These are phyloP conservation scores for Lobosporangium transversale DNA, from an alignment of 192 early-diverging fungal species.

Conservation along the genomic window DNA sequence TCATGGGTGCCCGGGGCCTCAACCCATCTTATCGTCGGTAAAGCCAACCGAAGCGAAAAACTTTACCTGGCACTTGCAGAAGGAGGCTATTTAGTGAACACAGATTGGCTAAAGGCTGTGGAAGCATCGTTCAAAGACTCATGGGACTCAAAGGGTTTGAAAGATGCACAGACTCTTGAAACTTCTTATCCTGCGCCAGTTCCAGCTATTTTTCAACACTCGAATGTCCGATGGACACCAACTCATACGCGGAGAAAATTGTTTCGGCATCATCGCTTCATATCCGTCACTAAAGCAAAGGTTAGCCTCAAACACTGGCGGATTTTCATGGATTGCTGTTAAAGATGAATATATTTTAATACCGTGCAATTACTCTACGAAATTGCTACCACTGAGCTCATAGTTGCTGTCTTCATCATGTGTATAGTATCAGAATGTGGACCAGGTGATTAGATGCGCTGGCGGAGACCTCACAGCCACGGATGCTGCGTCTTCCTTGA, in stretches of 20 bases:
- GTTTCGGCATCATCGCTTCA: slow-evolving; percentile 29
- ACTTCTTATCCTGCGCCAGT: slow-evolving; percentile 9
- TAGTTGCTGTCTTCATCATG: too few species aligned
- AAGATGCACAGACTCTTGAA: slow-evolving; percentile 6
- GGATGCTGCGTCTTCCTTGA: background rate
- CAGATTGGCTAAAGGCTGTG: slow-evolving; percentile 12
- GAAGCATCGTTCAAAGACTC: slow-evolving; percentile 8
- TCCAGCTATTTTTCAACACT: background rate
- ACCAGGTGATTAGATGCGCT: slow-evolving; percentile 30
- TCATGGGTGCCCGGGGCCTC: slow-evolving; percentile 34
- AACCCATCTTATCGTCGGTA: slow-evolving; percentile 42
- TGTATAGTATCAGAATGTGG: slow-evolving; percentile 15
- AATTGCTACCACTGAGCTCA: too few species aligned
- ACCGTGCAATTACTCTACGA: too few species aligned
- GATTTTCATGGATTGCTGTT: background rate
- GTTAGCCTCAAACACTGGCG: too few species aligned
- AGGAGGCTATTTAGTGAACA: slow-evolving; percentile 29
- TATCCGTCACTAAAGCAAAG: slow-evolving; percentile 18
- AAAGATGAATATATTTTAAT: background rate
- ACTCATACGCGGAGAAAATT: slow-evolving; percentile 12
- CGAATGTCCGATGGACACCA: slow-evolving; percentile 29
- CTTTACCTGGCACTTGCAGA: slow-evolving; percentile 34
- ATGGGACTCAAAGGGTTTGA: slow-evolving; percentile 26
- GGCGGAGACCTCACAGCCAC: slow-evolving; percentile 22
- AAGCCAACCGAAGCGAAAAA: slow-evolving; percentile 24